Evolutionary conservation across 192 early-diverging fungal genomes (phyloP), one percentile per base, ranked within the genome.

Genomic region (Gigaspora rosea): DNA sequence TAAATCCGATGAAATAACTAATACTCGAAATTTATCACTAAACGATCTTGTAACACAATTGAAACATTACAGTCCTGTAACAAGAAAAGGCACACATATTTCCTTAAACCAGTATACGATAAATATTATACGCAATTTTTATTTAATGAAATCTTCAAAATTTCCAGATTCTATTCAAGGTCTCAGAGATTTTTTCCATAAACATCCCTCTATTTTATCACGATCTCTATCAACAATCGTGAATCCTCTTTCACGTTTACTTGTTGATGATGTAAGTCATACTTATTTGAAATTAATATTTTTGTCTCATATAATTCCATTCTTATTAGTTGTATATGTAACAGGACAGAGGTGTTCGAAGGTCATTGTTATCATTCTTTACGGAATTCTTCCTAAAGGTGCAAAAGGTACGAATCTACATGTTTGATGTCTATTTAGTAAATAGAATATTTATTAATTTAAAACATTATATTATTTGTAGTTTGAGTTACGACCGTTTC

Each of bases 1-100:
- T 87, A 95, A 94, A 81, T 85, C 89, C 22, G 73, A 86, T 4
- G 87, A 89, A 63, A 78, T 89, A 49, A 94, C 94, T 46, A 94
- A 91, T 76, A 87, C 90, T 8, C 84, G 91, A 56, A 96, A 95
- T 77, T 84, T 92, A 52, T 91, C 94, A 5, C 84, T 95, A 22
- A 85, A 85, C 18, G 93, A 95, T 54, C 81, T 97, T 15, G 75
- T 95, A 46, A 81, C 86, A 0, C 92, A 94, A 73, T 77, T 94
- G 58, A 89, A 88, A 58, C 95, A 97, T 83, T 93, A 93, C 83
- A 95, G 87, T 80, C 84, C 89, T 52, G 77, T 79, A 67, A 81
- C 80, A 16, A 78, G 86, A 35, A 90, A 90, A 78, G 85, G 85
- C 84, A 70, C 16, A 16, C 59, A 16, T 27, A 75, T 50, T 35